Conservation (phyloP, 305 asterid genomes). For the Fraxinus sp. region DNA sequence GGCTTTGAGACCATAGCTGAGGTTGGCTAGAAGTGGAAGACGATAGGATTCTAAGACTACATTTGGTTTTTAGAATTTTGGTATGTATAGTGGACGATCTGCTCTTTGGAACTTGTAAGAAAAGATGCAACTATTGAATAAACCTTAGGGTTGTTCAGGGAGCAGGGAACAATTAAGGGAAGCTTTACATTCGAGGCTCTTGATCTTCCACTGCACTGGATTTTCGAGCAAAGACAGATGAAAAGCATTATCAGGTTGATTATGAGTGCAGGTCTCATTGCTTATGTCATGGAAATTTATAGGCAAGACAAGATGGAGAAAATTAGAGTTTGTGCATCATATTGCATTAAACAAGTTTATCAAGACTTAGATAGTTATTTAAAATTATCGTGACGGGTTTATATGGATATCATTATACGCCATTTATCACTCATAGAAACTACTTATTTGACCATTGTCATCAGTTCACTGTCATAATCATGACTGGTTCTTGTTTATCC, state of each 20-base stretch:
- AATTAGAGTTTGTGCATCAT: background rate
- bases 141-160: background rate
- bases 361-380: background rate
- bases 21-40: conserved; percentile 1
- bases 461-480: background rate
- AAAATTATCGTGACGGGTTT: background rate
- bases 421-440: background rate
- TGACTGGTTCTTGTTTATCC: background rate
- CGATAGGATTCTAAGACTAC: background rate
- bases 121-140: background rate
- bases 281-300: background rate
- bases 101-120: background rate
- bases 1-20: background rate
- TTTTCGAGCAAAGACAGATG: background rate
- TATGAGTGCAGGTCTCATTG: background rate
- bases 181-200: background rate
- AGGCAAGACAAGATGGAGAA: background rate
- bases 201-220: background rate
- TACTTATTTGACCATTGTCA: background rate
- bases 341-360: background rate
- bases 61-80: background rate
- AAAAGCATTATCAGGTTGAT: background rate
- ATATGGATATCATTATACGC: background rate
- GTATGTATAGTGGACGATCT: background rate
- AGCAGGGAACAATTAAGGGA: background rate